Evolutionary conservation across 768 basidiomycete species (phyloP).

Genomic region (Tricholoma furcatifolium): DNA sequence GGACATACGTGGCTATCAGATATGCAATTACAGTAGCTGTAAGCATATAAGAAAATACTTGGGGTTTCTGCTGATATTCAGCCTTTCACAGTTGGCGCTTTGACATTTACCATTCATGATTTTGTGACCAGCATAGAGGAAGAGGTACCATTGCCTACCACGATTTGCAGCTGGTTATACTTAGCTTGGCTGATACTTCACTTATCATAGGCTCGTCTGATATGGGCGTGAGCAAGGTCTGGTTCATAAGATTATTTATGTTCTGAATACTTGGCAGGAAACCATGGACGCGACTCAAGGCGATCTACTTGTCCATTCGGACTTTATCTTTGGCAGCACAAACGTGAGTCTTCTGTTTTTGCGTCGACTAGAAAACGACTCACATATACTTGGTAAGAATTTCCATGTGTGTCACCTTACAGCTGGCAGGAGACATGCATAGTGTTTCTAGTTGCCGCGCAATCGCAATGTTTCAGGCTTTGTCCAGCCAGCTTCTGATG

Average conservation of each 20-base stretch:
- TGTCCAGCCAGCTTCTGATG: slow-evolving; percentile 19
- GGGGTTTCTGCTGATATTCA: background rate
- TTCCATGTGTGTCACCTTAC: slow-evolving; percentile 14
- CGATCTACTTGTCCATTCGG: slow-evolving; percentile 21
- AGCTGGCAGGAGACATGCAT: slow-evolving; percentile 4
- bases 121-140: slow-evolving; percentile 15
- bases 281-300: slow-evolving; percentile 21
- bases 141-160: slow-evolving; percentile 14
- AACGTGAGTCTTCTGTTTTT: slow-evolving; percentile 10
- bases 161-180: background rate
- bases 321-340: slow-evolving; percentile 15
- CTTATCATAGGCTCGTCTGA: slow-evolving; percentile 17
- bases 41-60: slow-evolving; percentile 1
- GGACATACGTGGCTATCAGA: slow-evolving; percentile 18
- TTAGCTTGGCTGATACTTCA: too few relatives aligned
- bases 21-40: slow-evolving; percentile 25
- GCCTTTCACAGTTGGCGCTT: slow-evolving; percentile 19
- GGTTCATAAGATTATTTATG: background rate
- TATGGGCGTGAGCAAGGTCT: slow-evolving; percentile 18
- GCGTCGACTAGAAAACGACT: too few relatives aligned
- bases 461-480: slow-evolving; percentile 18
- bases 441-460: slow-evolving; percentile 8
- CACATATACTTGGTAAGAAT: slow-evolving; percentile 5
- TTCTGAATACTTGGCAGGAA: slow-evolving; percentile 6
- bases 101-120: slow-evolving; percentile 23